Percentiles rank a stretch among this genome's conserved stretches.
Conservation (phyloP, 441 rosid species). For the Monsonia emarginata region DNA sequence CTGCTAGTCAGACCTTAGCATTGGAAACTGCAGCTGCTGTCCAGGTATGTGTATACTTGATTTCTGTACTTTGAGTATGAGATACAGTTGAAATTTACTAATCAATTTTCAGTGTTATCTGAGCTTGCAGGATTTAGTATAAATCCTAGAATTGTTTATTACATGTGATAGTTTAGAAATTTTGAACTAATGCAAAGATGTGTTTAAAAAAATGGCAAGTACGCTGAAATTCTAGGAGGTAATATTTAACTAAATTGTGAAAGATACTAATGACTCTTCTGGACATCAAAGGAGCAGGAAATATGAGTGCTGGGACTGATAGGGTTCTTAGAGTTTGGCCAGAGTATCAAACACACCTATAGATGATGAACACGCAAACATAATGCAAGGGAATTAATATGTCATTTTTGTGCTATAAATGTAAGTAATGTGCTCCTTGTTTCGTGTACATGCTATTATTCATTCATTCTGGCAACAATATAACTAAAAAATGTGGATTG, state of each 20-base stretch:
- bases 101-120: not conserved
- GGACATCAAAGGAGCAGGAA: not conserved
- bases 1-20: slow-evolving; percentile 82
- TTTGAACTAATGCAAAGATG: not conserved
- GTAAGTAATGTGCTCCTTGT: not conserved
- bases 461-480: not conserved
- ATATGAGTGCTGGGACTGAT: not conserved
- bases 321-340: not conserved
- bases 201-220: not conserved
- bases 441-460: not conserved
- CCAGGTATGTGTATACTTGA: slow-evolving; percentile 48
- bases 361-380: not conserved
- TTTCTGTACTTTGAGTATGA: slow-evolving; percentile 9
- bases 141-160: not conserved
- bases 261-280: not conserved
- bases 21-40: slow-evolving; percentile 97
- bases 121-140: not conserved
- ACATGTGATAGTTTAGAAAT: not conserved
- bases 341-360: not conserved
- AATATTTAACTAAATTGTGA: not conserved
- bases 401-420: not conserved
- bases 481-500: not conserved
- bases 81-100: not conserved
- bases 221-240: not conserved
- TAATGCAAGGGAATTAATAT: not conserved